These are phyloP conservation scores for Colletotrichum theobromicola DNA, from an alignment of 2,329 filamentous ascomycete genomes.

Conservation along the genomic window DNA sequence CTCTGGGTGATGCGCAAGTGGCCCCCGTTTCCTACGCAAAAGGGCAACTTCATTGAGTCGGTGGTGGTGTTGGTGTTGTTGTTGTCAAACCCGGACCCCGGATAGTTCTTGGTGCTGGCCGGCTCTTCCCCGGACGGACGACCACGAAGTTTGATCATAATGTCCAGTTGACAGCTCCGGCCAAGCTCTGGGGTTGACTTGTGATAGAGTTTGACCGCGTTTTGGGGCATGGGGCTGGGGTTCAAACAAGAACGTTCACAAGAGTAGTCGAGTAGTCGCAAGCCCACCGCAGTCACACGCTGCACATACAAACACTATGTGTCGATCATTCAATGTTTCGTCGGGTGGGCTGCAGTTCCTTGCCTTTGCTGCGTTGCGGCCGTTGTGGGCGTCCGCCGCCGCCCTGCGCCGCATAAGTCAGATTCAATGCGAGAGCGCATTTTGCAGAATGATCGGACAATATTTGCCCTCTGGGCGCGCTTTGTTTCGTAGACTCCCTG, in stretches of 20 bases:
- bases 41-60: not conserved
- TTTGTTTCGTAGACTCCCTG: not conserved
- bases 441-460: not conserved
- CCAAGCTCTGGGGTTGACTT: not conserved
- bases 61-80: not conserved
- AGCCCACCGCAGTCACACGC: not conserved
- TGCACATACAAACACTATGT: not conserved
- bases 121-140: not conserved
- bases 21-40: not conserved
- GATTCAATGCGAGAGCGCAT: not conserved
- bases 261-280: no score
- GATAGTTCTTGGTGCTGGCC: not conserved
- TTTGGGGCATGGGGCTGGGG: not conserved
- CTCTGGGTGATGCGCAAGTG: not conserved
- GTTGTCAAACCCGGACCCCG: not conserved
- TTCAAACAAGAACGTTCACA: not conserved
- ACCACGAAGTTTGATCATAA: not conserved
- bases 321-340: not conserved
- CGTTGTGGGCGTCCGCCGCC: not conserved
- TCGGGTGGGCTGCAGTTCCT: not conserved
- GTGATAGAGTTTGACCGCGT: not conserved
- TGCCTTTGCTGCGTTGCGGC: not conserved
- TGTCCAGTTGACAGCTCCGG: constrained; percentile 1
- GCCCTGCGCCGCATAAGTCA: not conserved
- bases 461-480: not conserved